phyloP scores from a whole-genome alignment of 2,329 filamentous ascomycete genomes.

The Aspergillus sp. region DNA sequence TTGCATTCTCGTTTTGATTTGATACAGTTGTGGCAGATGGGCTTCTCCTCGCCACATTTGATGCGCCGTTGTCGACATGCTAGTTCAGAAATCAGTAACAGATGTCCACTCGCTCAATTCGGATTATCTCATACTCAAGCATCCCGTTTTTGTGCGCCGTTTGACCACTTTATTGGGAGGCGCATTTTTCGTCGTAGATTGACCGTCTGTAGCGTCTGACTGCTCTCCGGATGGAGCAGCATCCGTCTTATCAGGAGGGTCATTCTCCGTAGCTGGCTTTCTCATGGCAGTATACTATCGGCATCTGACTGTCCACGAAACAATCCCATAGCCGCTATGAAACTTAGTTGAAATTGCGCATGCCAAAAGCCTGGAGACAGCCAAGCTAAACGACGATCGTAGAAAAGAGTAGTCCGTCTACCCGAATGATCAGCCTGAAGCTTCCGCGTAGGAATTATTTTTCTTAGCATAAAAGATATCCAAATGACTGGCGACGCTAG shows the following conservation, averaged over 20 bases:
- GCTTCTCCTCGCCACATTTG: conserved; percentile 83
- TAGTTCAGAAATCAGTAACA: conserved; percentile 29
- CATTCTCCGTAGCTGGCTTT: conserved; percentile 4
- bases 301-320: background rate
- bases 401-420: too few relatives aligned
- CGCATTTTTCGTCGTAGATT: conserved; percentile 11
- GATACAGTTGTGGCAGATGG: conserved; percentile 41
- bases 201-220: background rate
- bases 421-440: too few relatives aligned
- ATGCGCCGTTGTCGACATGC: conserved; percentile 91
- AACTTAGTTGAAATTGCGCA: background rate
- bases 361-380: background rate
- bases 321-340: background rate
- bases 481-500: too few relatives aligned
- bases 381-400: background rate
- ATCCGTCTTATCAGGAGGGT: background rate
- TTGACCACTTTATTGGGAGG: conserved; percentile 34
- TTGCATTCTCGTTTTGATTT: conserved; percentile 42
- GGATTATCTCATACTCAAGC: conserved; percentile 60
- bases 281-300: conserved; percentile 7
- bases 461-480: too few relatives aligned
- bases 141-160: conserved; percentile 86
- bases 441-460: too few relatives aligned
- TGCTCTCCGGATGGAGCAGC: conserved; percentile 1
- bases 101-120: background rate